Evolutionary conservation across 2,329 filamentous ascomycete genomes (phyloP), one percentile per base, ranked within the genome.

Genomic region (Neurospora sp.): DNA sequence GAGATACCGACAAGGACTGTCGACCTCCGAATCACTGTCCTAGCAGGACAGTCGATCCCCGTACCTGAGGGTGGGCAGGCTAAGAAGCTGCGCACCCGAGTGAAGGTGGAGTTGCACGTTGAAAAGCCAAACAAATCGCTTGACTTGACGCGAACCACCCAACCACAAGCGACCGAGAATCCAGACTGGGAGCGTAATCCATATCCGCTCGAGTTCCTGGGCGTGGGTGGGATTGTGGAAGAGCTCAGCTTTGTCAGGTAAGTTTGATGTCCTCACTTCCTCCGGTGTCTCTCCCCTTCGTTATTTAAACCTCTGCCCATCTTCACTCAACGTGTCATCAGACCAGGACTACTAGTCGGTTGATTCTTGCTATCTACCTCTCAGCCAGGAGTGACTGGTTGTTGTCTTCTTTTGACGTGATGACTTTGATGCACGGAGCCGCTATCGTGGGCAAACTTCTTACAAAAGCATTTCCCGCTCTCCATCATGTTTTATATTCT

Each of bases 101-200:
- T 97, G 75, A 93, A 91, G 77, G 90, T 90, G 73, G 91, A 96
- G 78, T 80, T 97, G 69, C 93, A 96, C 78, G 88, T 94, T 17
- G 93, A 96, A 77, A 91, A 84, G 71, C 77, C 78, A 8, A 79
- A 79, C 71, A 84, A 79, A 74, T 75, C 40, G 73, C 76, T 67
- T 71, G 76, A 67, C 62, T 89, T 85, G 81, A 90, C 90, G 76
- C 83, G 84, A 71, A 84, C 84, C 76, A 90, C 87, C 8, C 81
- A 82, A n/a, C 81, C 82, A 28, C 81, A 81, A 46, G 84, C 82
- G 76, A 86, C 89, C 0, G 83, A 86, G 66, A 85, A 91, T 74
- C 90, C 91, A 0, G 85, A 89, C 74, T 93, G 91, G 78, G 85
- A 84, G 3, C 72, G 74, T 5, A 73, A 78, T 36, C 86, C 85